Base-by-base conservation (phyloP, 2,329 filamentous ascomycete genomes). In the Aspergillus ochraceus region DNA sequence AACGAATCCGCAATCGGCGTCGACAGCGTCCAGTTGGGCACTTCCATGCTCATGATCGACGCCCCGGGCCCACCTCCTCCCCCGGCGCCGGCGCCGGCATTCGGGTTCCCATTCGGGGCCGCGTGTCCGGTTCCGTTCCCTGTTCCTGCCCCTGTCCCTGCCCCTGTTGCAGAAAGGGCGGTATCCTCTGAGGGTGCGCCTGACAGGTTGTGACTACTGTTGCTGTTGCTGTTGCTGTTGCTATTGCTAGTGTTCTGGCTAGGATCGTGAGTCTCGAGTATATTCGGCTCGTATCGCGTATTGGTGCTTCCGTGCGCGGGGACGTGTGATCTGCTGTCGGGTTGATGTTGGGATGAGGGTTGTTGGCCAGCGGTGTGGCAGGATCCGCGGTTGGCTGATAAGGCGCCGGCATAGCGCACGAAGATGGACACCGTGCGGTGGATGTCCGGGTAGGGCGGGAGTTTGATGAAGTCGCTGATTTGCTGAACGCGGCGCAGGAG, bases 391-490 rank as follows among this genome's bases (percentile, higher is more conserved):
- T 69, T 71, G 19, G 71, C 69, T 50, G 74, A 70, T 24, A 74
- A 61, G 9, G 71, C 71, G 19, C 72, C 66, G 36, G 70, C 72
- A 42, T 75, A 75, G 57, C 73, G 74, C 46, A 73, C 71, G 50
- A 75, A 75, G 54, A 75, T 72, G 26, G 72, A 74, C 26, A 75
- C 72, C 4, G 73, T 74, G 29, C 73, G 69, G 58, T 75, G 73
- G n/a, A 75, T 74, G 30, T 75, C 73, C n/a, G 73, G 73, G 52
- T 75, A 75, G 0, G 73, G 73, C 17, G 73, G 72, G 36, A 72
- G 70, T 51, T 73, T 74, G 19, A 75, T 60, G 53, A 74, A 73
- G 47, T 74, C 72, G 49, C 71, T 70, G 26, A 75, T 73, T 47
- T 64, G 67, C 42, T 74, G 69, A 10, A 68, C 72, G 58, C 72